phyloP scores from a whole-genome alignment of 2,329 filamentous ascomycete genomes.

The Phaeosphaeria sp. region DNA sequence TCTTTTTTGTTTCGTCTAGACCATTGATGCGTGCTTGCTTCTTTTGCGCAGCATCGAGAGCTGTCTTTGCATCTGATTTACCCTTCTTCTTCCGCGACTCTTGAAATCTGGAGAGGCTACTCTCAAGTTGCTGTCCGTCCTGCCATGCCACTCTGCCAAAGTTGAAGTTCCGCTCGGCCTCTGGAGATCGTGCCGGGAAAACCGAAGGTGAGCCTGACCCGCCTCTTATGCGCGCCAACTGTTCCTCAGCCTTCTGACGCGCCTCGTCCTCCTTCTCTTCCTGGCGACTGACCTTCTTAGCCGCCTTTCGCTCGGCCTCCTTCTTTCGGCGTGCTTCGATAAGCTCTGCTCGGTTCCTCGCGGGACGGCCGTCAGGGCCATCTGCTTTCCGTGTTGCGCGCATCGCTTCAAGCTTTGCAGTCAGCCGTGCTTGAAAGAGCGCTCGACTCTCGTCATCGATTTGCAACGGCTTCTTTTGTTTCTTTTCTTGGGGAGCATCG shows the following conservation, averaged over 20 bases:
- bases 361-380: slow-evolving; percentile 78
- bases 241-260: slow-evolving; percentile 62
- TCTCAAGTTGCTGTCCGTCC: slow-evolving; percentile 81
- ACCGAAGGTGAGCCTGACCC: slow-evolving; percentile 64
- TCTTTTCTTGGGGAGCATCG: slow-evolving; percentile 30
- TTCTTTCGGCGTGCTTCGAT: slow-evolving; percentile 89
- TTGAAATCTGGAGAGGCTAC: slow-evolving; percentile 67
- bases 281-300: slow-evolving; percentile 84
- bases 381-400: slow-evolving; percentile 88
- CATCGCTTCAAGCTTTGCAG: slow-evolving; percentile 82
- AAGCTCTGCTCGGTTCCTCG: slow-evolving; percentile 86
- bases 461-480: slow-evolving; percentile 40
- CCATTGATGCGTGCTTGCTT: slow-evolving; percentile 80
- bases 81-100: slow-evolving; percentile 79
- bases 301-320: slow-evolving; percentile 82
- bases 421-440: slow-evolving; percentile 77
- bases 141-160: slow-evolving; percentile 92
- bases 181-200: slow-evolving; percentile 55
- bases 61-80: slow-evolving; percentile 82
- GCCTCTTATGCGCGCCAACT: slow-evolving; percentile 62
- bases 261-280: slow-evolving; percentile 83
- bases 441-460: slow-evolving; percentile 64
- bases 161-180: slow-evolving; percentile 72
- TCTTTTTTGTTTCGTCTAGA: slow-evolving; percentile 80
- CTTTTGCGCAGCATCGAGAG: slow-evolving; percentile 83